Evolutionary conservation across 192 early-diverging fungal species (phyloP).

Genomic region (Phlyctochytrium bullatum): DNA sequence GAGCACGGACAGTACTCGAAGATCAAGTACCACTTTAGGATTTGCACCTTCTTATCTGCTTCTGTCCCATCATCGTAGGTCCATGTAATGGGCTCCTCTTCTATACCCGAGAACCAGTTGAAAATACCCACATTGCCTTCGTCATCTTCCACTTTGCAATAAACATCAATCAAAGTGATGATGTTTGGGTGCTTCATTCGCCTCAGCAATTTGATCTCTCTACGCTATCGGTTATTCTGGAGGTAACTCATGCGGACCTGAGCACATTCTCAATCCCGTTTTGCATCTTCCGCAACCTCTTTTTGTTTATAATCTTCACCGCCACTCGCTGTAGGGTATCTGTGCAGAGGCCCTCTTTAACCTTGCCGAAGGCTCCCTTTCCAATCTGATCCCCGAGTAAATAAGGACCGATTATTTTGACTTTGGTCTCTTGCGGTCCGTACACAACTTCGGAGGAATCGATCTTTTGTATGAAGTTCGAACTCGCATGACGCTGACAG

Average conservation of each 20-base stretch:
- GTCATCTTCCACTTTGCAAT: constrained; percentile 58
- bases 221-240: constrained; percentile 9
- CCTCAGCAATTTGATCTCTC: constrained; percentile 54
- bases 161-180: constrained; percentile 54
- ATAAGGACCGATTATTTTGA: constrained; percentile 56
- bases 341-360: constrained; percentile 56
- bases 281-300: constrained; percentile 53
- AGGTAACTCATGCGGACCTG: constrained; percentile 16
- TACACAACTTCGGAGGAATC: constrained; percentile 54
- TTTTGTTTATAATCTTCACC: constrained; percentile 58
- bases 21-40: constrained; percentile 56
- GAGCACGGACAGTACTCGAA: constrained; percentile 61
- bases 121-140: constrained; percentile 50
- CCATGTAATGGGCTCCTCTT: constrained; percentile 56
- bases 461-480: constrained; percentile 60
- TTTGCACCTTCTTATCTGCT: constrained; percentile 32
- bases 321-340: constrained; percentile 59
- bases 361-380: constrained; percentile 60
- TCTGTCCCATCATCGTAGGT: constrained; percentile 47
- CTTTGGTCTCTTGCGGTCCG: constrained; percentile 30
- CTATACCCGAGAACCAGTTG: constrained; percentile 56
- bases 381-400: constrained; percentile 59
- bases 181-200: constrained; percentile 50
- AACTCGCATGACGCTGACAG: constrained; percentile 45
- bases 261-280: constrained; percentile 47